Evolutionary conservation across 169 alveolate species (phyloP).

Genomic region (Cryptosporidium sp.): DNA sequence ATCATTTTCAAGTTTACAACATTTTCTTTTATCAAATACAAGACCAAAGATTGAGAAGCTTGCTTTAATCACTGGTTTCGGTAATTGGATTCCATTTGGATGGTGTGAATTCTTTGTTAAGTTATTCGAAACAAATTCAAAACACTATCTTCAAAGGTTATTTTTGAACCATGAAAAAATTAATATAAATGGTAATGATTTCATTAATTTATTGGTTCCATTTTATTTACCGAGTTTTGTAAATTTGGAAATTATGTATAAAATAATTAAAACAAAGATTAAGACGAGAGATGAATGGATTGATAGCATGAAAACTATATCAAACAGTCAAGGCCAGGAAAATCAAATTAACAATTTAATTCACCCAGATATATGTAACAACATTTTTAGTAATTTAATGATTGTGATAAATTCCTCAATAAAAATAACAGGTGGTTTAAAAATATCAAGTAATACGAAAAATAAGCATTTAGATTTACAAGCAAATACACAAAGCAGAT

Average conservation of each 20-base stretch:
- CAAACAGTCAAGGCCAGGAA: not conserved
- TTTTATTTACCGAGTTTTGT: slow-evolving; percentile 51
- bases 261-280: slow-evolving; percentile 42
- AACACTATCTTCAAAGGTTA: slow-evolving; percentile 44
- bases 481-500: not conserved
- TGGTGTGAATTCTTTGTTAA: slow-evolving; percentile 65
- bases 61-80: slow-evolving; percentile 60
- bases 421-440: slow-evolving; percentile 15
- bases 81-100: slow-evolving; percentile 72
- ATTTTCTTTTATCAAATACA: slow-evolving; percentile 49
- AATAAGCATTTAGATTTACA: not conserved
- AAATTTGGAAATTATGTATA: slow-evolving; percentile 21
- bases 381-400: slow-evolving; percentile 35
- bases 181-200: slow-evolving; percentile 4
- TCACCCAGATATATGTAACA: slow-evolving; percentile 53
- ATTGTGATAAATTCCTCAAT: slow-evolving; percentile 41
- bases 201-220: slow-evolving; percentile 31
- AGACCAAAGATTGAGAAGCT: slow-evolving; percentile 70
- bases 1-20: slow-evolving; percentile 52
- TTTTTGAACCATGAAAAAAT: not conserved
- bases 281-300: slow-evolving; percentile 69
- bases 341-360: slow-evolving; percentile 14
- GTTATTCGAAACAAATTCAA: slow-evolving; percentile 40
- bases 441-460: not conserved
- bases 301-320: not conserved